phyloP scores from a whole-genome alignment of 2,329 filamentous ascomycete species.

The Colletotrichum filicis region DNA sequence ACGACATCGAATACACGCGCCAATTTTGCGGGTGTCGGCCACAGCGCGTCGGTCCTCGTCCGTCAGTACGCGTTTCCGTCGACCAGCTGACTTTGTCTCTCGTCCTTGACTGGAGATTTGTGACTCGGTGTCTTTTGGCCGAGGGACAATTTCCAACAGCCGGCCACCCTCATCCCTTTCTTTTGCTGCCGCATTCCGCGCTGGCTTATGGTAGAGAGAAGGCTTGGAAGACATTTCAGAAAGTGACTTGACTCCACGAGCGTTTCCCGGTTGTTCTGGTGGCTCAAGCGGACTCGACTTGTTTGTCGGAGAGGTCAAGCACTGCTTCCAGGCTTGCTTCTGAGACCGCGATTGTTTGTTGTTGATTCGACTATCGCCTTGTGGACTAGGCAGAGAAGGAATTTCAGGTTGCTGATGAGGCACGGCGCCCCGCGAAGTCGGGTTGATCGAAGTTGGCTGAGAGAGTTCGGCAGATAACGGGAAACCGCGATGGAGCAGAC shows the following conservation, averaged over 20 bases:
- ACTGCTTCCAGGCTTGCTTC: background rate
- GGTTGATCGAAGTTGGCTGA: too few species aligned
- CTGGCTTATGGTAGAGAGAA: background rate
- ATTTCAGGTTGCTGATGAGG: background rate
- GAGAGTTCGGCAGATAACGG: background rate
- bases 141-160: background rate
- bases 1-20: slow-evolving; percentile 57
- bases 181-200: background rate
- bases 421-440: too few species aligned
- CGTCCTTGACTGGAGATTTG: background rate
- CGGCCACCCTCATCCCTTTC: background rate
- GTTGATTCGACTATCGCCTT: background rate
- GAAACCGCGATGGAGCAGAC: background rate
- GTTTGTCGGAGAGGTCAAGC: background rate
- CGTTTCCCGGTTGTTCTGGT: background rate
- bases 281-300: background rate
- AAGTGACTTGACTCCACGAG: background rate
- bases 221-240: background rate
- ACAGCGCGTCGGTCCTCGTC: slow-evolving; percentile 44
- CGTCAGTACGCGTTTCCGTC: slow-evolving; percentile 34
- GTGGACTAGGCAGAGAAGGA: background rate
- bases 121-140: background rate
- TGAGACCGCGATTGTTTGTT: background rate
- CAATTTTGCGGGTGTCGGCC: slow-evolving; percentile 46
- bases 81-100: background rate